A percentile compares a stretch with the other conserved stretches of the same genome.
phyloP scores from a whole-genome alignment of 2,329 filamentous ascomycete genomes.

The Aspergillus carbonarius region DNA sequence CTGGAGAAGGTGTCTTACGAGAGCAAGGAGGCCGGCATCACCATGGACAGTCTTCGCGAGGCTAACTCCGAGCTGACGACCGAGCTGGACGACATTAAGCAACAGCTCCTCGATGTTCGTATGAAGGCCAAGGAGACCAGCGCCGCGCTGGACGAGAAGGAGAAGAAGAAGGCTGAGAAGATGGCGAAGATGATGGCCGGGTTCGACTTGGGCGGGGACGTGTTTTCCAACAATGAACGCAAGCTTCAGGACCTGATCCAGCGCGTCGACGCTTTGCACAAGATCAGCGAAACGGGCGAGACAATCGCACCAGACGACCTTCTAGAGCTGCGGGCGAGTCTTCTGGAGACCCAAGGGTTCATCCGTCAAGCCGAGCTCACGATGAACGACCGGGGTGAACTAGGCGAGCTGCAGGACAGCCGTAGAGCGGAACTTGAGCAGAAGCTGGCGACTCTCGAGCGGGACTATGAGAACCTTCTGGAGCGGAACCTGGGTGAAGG shows the following conservation, averaged over 20 bases:
- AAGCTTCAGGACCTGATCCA: constrained; percentile 81
- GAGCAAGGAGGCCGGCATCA: constrained; percentile 93
- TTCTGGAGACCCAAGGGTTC: constrained; percentile 88
- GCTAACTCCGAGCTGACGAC: constrained; percentile 88
- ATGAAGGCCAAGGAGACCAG: constrained; percentile 95
- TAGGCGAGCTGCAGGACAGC: constrained; percentile 62
- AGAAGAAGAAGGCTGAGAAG: constrained; percentile 97
- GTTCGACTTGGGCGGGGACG: constrained; percentile 88
- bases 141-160: constrained; percentile 90
- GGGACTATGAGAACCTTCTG: constrained; percentile 80
- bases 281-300: constrained; percentile 74
- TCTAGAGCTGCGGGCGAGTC: constrained; percentile 69
- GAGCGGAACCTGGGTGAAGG: constrained; percentile 73
- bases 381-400: constrained; percentile 67
- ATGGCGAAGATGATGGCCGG: constrained; percentile 99
- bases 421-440: constrained; percentile 73
- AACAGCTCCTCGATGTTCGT: constrained; percentile 90
- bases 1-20: constrained; percentile 94
- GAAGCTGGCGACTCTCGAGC: constrained; percentile 70
- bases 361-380: constrained; percentile 90
- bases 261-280: constrained; percentile 74
- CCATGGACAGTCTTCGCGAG: constrained; percentile 96
- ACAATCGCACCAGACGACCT: constrained; percentile 79
- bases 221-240: constrained; percentile 90
- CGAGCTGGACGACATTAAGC: constrained; percentile 93